A percentile compares a stretch with the other conserved stretches of the same genome.
These are phyloP conservation scores for Zygoascus ofunaensis DNA, from an alignment of 805 yeast genomes.

Conservation along the genomic window DNA sequence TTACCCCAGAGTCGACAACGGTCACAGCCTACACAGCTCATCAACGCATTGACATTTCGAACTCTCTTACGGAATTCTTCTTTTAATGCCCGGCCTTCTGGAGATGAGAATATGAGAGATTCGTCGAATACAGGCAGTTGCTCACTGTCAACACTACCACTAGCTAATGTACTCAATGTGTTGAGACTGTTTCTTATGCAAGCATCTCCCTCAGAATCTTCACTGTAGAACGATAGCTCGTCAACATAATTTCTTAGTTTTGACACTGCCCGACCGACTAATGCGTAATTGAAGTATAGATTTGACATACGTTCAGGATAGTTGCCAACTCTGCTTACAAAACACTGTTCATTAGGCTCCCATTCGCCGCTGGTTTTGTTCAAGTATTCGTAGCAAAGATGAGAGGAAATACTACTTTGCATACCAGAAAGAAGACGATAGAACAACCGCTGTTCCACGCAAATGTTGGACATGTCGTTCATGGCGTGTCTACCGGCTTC, in stretches of 20 bases:
- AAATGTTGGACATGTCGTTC: constrained; percentile 39
- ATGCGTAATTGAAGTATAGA: constrained; percentile 84
- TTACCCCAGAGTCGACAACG: constrained; percentile 98
- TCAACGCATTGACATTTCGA: constrained; percentile 79
- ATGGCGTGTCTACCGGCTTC: constrained; percentile 23
- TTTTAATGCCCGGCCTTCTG: constrained; percentile 45
- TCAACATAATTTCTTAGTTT: constrained; percentile 50
- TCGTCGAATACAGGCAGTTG: constrained; percentile 37
- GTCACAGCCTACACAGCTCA: constrained; percentile 99
- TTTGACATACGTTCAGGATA: constrained; percentile 84
- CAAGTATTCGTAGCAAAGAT: constrained; percentile 74
- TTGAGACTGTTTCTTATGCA: constrained; percentile 38
- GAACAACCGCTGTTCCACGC: constrained; percentile 81
- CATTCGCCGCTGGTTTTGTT: constrained; percentile 66
- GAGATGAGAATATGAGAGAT: constrained; percentile 35
- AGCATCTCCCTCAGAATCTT: constrained; percentile 34
- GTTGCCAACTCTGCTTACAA: constrained; percentile 83
- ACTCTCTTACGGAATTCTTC: constrained; percentile 81
- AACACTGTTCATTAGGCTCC: constrained; percentile 73
- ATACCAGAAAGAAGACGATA: constrained; percentile 82
- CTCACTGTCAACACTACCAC: constrained; percentile 3
- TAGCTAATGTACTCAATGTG: constrained; percentile 29
- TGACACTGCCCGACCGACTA: constrained; percentile 70
- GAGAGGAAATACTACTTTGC: constrained; percentile 94
- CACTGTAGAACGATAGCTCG: constrained; percentile 41